phyloP scores from a whole-genome alignment of 108 stramenopile genomes.

The Skeletonema grethae region DNA sequence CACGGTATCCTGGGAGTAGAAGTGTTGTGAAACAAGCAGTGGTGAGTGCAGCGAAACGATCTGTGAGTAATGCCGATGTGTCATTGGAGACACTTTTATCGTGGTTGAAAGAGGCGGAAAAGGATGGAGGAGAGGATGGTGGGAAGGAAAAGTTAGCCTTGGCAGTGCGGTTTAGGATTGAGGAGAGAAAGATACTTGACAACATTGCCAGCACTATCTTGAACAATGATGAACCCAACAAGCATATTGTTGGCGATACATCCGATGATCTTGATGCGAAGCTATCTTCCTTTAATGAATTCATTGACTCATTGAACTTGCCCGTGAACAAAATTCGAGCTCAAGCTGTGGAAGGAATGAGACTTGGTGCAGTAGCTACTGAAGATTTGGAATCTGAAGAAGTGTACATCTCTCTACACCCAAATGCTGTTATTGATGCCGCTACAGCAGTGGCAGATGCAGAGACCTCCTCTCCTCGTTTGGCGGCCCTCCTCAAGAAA shows the following conservation, averaged over 20 bases:
- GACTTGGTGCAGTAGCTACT: slow-evolving; percentile 65
- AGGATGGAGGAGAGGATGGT: not conserved
- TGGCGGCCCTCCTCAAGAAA: slow-evolving; percentile 17
- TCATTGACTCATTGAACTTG: slow-evolving; percentile 45
- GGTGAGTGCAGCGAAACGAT: slow-evolving; percentile 18
- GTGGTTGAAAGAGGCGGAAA: slow-evolving; percentile 20
- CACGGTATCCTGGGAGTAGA: slow-evolving; percentile 39
- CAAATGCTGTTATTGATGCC: slow-evolving; percentile 45
- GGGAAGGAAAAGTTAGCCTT: slow-evolving; percentile 18
- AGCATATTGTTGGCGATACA: not conserved
- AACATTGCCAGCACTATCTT: slow-evolving; percentile 6
- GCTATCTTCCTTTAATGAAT: slow-evolving; percentile 41
- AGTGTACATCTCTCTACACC: slow-evolving; percentile 61
- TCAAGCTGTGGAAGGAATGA: slow-evolving; percentile 34
- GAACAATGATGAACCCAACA: not conserved
- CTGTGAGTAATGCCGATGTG: not conserved
- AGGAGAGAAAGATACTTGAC: slow-evolving; percentile 47
- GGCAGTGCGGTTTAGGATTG: slow-evolving; percentile 54
- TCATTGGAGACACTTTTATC: slow-evolving; percentile 4
- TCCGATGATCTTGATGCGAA: slow-evolving; percentile 27
- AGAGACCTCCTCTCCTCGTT: slow-evolving; percentile 5
- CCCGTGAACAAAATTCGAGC: slow-evolving; percentile 49
- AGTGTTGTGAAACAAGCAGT: slow-evolving; percentile 24
- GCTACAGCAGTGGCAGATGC: slow-evolving; percentile 39
- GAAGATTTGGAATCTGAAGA: slow-evolving; percentile 47